Conservation (phyloP, 805 yeast species). For the Starmerella potacharoeniae region DNA sequence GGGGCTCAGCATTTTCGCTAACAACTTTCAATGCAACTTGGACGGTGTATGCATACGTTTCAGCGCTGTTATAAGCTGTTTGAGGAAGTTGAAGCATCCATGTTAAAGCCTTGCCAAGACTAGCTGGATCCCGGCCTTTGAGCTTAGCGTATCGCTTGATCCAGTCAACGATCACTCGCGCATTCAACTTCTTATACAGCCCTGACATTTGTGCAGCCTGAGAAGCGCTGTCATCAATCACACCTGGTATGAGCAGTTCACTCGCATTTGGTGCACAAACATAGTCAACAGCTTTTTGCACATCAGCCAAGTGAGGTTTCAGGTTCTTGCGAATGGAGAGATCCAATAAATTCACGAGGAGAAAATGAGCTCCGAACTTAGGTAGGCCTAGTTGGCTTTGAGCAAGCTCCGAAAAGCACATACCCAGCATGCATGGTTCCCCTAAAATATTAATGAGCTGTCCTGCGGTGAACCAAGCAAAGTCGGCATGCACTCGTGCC, state of each 20-base stretch:
- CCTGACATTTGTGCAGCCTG: conserved; percentile 6
- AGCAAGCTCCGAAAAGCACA: not conserved
- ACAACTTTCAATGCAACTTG: not conserved
- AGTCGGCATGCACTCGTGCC: conserved; percentile 14
- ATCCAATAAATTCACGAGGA: not conserved
- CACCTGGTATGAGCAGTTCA: not conserved
- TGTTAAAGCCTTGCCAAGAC: not conserved
- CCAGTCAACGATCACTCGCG: conserved; percentile 6
- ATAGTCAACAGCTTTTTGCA: conserved; percentile 8
- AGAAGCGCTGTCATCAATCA: not conserved
- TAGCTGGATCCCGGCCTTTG: not conserved
- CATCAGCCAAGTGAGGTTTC: not conserved
- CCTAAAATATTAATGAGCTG: not conserved
- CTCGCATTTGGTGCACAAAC: not conserved
- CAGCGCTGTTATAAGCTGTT: not conserved
- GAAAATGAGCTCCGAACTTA: conserved; percentile 12
- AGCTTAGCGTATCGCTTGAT: conserved; percentile 2
- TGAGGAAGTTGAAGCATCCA: conserved; percentile 1
- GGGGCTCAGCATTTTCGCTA: not conserved
- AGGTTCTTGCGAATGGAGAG: not conserved
- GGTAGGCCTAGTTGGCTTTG: conserved; percentile 7
- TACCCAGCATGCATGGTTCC: not conserved
- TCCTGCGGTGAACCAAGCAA: conserved; percentile 14
- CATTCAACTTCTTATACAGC: conserved; percentile 7
- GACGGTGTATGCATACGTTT: not conserved